A percentile compares a stretch with the other conserved stretches of the same genome.
These are phyloP conservation scores for Intubia oerlemansii DNA, from an alignment of 2,329 filamentous ascomycete species.

Conservation along the genomic window DNA sequence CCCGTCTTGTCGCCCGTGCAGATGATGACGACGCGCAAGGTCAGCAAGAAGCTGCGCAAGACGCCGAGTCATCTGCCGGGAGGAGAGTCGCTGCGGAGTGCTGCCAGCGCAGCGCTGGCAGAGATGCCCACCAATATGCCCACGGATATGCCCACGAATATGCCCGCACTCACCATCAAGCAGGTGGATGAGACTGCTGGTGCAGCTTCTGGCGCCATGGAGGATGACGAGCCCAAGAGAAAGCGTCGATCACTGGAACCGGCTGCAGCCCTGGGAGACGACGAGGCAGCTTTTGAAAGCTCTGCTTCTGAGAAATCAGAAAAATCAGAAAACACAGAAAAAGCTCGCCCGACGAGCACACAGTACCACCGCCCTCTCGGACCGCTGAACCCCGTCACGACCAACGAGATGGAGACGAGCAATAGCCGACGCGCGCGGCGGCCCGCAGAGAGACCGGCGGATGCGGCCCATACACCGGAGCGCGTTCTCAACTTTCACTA, in stretches of 20 bases:
- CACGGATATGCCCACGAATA: not conserved
- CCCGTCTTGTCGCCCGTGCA: slow-evolving; percentile 6
- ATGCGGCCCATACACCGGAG: slow-evolving; percentile 3
- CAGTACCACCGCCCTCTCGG: slow-evolving; percentile 1
- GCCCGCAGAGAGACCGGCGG: slow-evolving; percentile 1
- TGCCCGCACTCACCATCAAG: no score
- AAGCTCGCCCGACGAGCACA: no score
- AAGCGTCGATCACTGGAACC: no score
- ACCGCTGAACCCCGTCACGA: not conserved
- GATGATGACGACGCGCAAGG: slow-evolving; percentile 12
- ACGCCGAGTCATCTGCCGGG: slow-evolving; percentile 21
- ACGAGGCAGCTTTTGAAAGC: no score
- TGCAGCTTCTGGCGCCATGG: no score
- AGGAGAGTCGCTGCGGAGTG: slow-evolving; percentile 4
- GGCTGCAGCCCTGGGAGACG: no score
- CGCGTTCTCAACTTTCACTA: slow-evolving; percentile 15
- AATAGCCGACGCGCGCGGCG: not conserved
- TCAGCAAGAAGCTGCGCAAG: slow-evolving; percentile 32
- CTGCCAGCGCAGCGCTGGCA: not conserved
- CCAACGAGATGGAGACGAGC: not conserved
- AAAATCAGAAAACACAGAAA: no score
- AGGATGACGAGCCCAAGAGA: no score
- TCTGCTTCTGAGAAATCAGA: no score
- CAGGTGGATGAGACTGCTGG: no score
- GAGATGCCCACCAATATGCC: not conserved